Base-by-base conservation (phyloP, 345 rosid genomes). In the Moringa oleifera region DNA sequence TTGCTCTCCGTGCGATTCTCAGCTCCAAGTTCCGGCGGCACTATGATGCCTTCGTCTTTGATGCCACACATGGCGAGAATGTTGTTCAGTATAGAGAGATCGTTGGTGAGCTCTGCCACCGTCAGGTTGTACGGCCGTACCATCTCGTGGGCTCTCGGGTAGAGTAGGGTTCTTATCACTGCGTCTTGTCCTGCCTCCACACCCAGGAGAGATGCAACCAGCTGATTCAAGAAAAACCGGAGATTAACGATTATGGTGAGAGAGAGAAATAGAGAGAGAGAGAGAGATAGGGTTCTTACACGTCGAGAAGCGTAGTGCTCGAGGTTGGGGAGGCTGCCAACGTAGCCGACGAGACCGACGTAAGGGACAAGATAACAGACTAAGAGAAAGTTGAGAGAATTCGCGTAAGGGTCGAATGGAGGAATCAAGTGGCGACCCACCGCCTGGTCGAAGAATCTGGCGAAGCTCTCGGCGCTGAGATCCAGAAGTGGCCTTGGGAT, bases 181-280 rank as follows among this genome's bases (percentile, higher is more conserved):
- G 79, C 90, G 63, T 90, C 97, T 66, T 90, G 95, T 21, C 85
- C 94, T 1, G 88, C 62, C 68, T 87, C 95, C 58, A 80, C 86
- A 0, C 86, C 93, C 66, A 83, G 58, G 18, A 89, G 75, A 4
- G 77, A n/a, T n/a, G n/a, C n/a, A n/a, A n/a, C n/a, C n/a, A n/a
- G n/a, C n/a, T n/a, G n/a, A n/a, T n/a, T n/a, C 73, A n/a, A n/a
- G n/a, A n/a, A n/a, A n/a, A n/a, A n/a, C n/a, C n/a, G n/a, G n/a
- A n/a, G n/a, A n/a, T n/a, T n/a, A n/a, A n/a, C n/a, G n/a, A n/a
- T n/a, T n/a, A n/a, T n/a, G n/a, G n/a, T n/a, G n/a, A n/a, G n/a
- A n/a, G n/a, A n/a, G n/a, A n/a, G n/a, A n/a, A n/a, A n/a, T n/a
- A n/a, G n/a, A n/a, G n/a, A n/a, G n/a, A n/a, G n/a, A n/a, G n/a